Base-by-base conservation (phyloP, 2,329 filamentous ascomycete genomes). In the Xylaria digitata region DNA sequence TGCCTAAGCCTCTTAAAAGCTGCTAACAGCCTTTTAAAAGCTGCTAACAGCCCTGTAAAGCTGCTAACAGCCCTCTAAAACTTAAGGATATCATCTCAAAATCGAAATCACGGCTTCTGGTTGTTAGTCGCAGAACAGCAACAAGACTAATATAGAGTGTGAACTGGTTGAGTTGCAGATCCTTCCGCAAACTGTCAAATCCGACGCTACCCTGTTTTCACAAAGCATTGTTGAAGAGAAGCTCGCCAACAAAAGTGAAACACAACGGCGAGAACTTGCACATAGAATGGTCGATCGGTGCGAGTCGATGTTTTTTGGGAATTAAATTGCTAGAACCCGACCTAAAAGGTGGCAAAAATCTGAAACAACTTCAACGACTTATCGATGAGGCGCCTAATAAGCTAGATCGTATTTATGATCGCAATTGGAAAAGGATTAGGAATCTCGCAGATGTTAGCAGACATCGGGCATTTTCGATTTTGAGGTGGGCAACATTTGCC, bases 301-400 rank as follows among this genome's bases (percentile, higher is more conserved):
- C 30, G 66, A 77, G 1, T 79, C 77, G 0, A 78, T 79, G 45
- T 80, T 81, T 40, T 48, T 80, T 0, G 79, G 73, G 70, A 66
- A n/a, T 80, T 0, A 76, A 73, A 17, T 37, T 80, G 65, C 72
- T 78, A 13, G 74, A 74, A 7, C 37, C 71, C 1, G 65, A 72
- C 3, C 53, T 80, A 0, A 62, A 68, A 0, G 69, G 58, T 5
- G 67, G 74, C 0, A 76, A 75, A 66, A 77, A 72, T 21, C 69
- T 70, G 37, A 75, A 74, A 13, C 72, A 77, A 32, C 68, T 81
- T 0, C 60, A 77, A n/a, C 53, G 69, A 6, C 63, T 68, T 0
- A 73, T 81, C 7, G 53, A 76, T 0, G 63, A 75, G 0, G 75
- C 73, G 0, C 77, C 78, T 0, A 52, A 67, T 0, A 75, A 73